Evolutionary conservation across 2,329 filamentous ascomycete species (phyloP), one percentile per base, ranked within the genome.

Genomic region (Dactylellina parvicollis): DNA sequence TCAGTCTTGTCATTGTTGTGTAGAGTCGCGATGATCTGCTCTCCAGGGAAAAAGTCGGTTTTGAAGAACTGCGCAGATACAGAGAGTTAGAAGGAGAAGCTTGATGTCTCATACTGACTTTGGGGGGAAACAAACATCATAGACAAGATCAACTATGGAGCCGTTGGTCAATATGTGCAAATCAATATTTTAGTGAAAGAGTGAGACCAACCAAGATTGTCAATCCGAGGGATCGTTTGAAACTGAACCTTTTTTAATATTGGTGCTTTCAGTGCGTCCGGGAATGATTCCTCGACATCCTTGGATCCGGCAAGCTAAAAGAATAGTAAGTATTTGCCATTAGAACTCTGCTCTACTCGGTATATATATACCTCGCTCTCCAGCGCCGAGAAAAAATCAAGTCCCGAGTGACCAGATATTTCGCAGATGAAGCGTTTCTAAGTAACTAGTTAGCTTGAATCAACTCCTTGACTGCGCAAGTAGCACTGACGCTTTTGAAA

Each of bases 341-440:
- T 16, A 5, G 3, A 50, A 16, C 2, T 14, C 28, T 14, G 4
- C n/a, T n/a, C 10, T 60, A n/a, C n/a, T 44, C 26, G 65, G 61
- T 34, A 49, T 56, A 44, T 36, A 42, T 30, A 76, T 85, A 96
- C 92, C 87, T 97, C 92, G 82, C 92, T 96, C 81, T 91, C 88
- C 28, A 94, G 86, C 24, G 95, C 95, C 77, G 96, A 92, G 79
- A 97, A 97, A 81, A 96, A 99, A 2, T 88, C 94, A 76, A 97
- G 84, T 59, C 90, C 90, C 28, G 92, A 96, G 80, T 96, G 94
- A 60, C 95, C 95, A 10, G 92, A 96, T 76, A 98, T 96, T 80
- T 96, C 91, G 81, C 96, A 96, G 74, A 96, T 96, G 81, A 98
- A 99, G 62, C 90, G 88, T 79, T 89, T 91, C 89, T 94, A 47